Percentiles rank a stretch among this genome's conserved stretches.
Evolutionary conservation across 2,329 filamentous ascomycete genomes (phyloP).

Genomic region (Xylaria sp.): DNA sequence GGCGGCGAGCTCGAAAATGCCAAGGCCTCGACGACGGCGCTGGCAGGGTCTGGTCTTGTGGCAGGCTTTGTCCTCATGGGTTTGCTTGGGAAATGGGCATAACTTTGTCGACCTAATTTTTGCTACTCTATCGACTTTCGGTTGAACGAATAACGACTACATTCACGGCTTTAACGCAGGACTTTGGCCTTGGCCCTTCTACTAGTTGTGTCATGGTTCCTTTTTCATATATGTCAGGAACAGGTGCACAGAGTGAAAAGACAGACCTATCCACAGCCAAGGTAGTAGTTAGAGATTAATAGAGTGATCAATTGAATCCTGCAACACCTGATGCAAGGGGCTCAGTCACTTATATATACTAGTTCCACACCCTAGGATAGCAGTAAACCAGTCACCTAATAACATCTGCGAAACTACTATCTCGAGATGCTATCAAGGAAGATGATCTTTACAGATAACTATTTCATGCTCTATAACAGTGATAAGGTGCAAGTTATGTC

Average conservation of each 20-base stretch:
- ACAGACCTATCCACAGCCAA: no score
- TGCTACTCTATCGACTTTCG: neutral
- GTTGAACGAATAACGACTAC: neutral
- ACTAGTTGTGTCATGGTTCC: no score
- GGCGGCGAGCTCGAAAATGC: conserved; percentile 66
- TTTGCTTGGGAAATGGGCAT: conserved; percentile 48
- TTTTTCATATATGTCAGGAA: no score
- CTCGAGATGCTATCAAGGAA: neutral
- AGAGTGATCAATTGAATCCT: no score
- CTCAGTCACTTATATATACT: no score
- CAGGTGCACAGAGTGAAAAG: no score
- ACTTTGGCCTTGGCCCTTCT: no score
- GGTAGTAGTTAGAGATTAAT: no score
- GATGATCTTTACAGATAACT: neutral
- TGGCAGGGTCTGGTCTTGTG: conserved; percentile 65
- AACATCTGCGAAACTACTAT: no score
- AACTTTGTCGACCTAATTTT: neutral
- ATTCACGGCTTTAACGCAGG: neutral
- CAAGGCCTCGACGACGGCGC: conserved; percentile 56
- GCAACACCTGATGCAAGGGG: no score
- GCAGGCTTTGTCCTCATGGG: conserved; percentile 75
- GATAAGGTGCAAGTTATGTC: neutral
- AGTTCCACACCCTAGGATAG: no score
- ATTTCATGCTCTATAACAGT: neutral
- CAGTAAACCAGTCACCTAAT: no score